Base-by-base conservation (phyloP, 2,329 filamentous ascomycete species). In the Beauveria bassiana region DNA sequence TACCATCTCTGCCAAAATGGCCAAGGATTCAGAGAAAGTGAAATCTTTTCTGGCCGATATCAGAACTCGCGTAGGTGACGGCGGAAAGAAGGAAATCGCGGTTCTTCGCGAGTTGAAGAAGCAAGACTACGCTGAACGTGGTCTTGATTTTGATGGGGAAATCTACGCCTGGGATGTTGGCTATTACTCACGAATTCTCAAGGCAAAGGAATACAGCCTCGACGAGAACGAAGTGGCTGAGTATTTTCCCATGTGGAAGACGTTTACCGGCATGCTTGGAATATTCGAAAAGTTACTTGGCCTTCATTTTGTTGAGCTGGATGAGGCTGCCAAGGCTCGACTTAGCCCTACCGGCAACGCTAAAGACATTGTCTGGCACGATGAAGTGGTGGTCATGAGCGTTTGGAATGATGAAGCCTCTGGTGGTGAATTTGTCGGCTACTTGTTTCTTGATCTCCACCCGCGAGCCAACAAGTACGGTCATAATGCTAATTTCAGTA, bases 221-320 rank as follows among this genome's bases (percentile, higher is more conserved):
- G 89, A 93, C 65, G 89, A 93, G 72, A 85, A 87, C 68, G 84
- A 87, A 70, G 90, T 95, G 68, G 86, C 90, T 10, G 88, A 95
- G 74, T 95, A 93, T 75, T 95, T 95, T 76, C 90, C 91, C 4
- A 80, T 93, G 7, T 80, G 86, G 63, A 83, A 85, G 16, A 91
- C 89, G 0, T 86, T 95, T 56, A 80, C 81, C 31, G 87, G 86
- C 61, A 93, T 96, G 90, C 79, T 95, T 53, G 82, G 86, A 68
- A 93, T 93, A 68, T 95, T 95, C 65, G 89, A 95, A 74, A 81
- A 90, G 71, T 80, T 95, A 6, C 91, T 96, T 66, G 91, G 90
- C 18, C 79, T 96, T 42, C 84, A 85, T 5, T 95, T 95, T 68
- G 84, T 93, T 18, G 83, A 93, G 75, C 78, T 95, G 26, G 81